These are phyloP conservation scores for Irpex sp. DNA, from an alignment of 1,284 basidiomycete species.

Conservation along the genomic window DNA sequence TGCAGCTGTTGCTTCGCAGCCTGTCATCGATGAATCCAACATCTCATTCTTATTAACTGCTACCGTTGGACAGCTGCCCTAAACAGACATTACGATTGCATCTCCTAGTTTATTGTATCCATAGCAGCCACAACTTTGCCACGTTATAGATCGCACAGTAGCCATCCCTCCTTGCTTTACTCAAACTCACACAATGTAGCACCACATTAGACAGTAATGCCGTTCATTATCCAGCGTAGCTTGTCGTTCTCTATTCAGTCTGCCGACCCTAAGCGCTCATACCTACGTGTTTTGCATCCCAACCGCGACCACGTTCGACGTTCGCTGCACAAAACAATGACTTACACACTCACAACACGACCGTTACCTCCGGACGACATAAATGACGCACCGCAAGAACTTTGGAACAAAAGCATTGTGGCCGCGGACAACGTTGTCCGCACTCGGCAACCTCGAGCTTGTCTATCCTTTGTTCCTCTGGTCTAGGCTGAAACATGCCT, in stretches of 20 bases:
- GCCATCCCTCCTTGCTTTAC: neutral
- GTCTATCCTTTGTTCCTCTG: neutral
- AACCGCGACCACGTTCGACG: neutral
- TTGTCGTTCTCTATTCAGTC: too few species aligned
- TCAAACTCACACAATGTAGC: neutral
- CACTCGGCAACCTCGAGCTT: neutral
- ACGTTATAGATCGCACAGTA: neutral
- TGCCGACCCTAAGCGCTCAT: too few species aligned
- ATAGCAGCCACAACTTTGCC: neutral
- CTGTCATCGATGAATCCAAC: constrained; percentile 1
- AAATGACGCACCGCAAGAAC: neutral
- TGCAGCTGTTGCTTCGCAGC: neutral
- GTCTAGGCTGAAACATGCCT: neutral
- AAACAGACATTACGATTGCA: neutral
- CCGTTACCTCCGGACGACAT: neutral
- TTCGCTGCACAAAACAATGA: too few species aligned
- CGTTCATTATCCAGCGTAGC: neutral
- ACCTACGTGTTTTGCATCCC: too few species aligned
- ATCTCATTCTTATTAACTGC: constrained; percentile 11
- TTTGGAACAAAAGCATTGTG: neutral
- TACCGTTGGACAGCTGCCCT: constrained; percentile 1
- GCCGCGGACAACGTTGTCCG: neutral
- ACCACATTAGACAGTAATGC: neutral
- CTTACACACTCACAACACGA: neutral
- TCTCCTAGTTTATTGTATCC: neutral